Base-by-base conservation (phyloP, 345 rosid genomes). In the Hypericum androsaemum region DNA sequence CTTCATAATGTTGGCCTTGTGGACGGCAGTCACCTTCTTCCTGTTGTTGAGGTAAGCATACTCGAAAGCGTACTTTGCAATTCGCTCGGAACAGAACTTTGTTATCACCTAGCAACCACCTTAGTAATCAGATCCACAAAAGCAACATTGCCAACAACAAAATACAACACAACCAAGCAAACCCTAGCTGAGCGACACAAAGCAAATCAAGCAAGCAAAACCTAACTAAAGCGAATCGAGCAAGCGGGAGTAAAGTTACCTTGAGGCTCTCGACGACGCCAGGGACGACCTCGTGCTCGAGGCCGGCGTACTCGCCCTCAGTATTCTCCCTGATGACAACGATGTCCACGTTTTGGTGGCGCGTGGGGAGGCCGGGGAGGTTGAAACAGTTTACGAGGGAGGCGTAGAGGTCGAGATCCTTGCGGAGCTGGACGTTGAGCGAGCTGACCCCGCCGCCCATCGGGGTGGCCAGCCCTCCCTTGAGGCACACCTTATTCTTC, bases 1-100 rank as follows among this genome's bases (percentile, higher is more conserved):
- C 81, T 89, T 86, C 97, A 89, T 89, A 48, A 89, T 89, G 62
- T 89, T 92, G 43, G 98, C 98, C 68, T 92, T 92, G 61, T 92
- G 98, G 47, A 92, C 95, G 37, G 98, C 97, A 32, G 85, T 85
- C 70, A 88, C 95, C 68, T 77, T 81, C 83, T 88, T 88, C 64
- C 97, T 71, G 55, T 85, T 88, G 80, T 92, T 88, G 55, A 88
- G 59, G 62, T 89, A 86, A 1, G 97, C 97, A 87, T 85, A 88
- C 82, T 92, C 95, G 42, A 92, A 92, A 0, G 98, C 98, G 57
- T 92, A 92, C 43, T 85, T 79, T 0, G 98, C 98, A 16, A 92
- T 79, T 5, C 98, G 75, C 77, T 90, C 96, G 0, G 98, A 90
- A 41, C 96, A 90, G 69, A 80, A 90, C 95, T 90, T 90, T 46